Base-by-base conservation (phyloP, 2,329 filamentous ascomycete species). In the Diaporthe ilicicola region DNA sequence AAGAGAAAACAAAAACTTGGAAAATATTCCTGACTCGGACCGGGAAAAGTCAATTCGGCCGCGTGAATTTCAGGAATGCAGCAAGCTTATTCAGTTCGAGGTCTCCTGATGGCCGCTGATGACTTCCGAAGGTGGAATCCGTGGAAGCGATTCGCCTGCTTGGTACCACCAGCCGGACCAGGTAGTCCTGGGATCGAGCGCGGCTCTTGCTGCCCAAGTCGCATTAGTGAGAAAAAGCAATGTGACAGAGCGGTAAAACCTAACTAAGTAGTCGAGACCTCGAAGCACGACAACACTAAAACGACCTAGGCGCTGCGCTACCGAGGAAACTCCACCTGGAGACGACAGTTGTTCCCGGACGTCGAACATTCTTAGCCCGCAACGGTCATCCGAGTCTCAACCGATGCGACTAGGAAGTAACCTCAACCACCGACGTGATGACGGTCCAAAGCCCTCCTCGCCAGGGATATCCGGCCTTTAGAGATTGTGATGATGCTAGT, bases 121-220 rank as follows among this genome's bases (percentile, higher is more conserved):
- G 59, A 50, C 59, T 32, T n/a, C 44, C 44, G 44, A 17, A 27
- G 44, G 29, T 29, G 59, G 44, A 48, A 50, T 50, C 59, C 59
- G 29, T 64, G 42, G 59, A 29, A 64, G 44, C 59, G 59, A 50
- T 64, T 64, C 59, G 59, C 59, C 44, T 50, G 59, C 59, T 64
- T 64, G 59, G 59, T 44, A 37, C 10, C 59, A 19, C 59, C 59
- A 19, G 44, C 59, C 27, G 59, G 29, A 37, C 59, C 59, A 37
- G 59, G 59, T 64, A 50, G 44, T 64, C 59, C 59, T 50, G 44
- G 59, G 59, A 50, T 64, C 27, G 29, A 64, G 59, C 59, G 59
- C 59, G 59, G 59, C 59, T 64, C 59, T 64, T 64, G 59, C 44
- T 64, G 59, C 59, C 59, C 59, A 64, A 64, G 59, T 64, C 34